Conservation (phyloP, 257 asterid genomes). For the Salvia splendens region DNA sequence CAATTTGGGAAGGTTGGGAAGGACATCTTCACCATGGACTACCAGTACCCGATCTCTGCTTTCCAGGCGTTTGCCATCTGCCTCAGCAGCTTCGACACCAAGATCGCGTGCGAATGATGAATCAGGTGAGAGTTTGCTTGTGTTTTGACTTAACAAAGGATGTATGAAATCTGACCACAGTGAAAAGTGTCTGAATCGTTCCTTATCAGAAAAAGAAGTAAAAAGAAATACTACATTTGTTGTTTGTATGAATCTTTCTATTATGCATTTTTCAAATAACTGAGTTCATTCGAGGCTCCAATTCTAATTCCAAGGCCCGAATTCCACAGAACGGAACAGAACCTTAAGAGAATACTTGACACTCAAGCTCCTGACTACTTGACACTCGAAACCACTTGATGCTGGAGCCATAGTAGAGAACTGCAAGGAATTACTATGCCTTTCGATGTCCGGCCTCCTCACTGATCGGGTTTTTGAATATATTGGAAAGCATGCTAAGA, state of each 20-base stretch:
- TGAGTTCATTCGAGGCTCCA: no score
- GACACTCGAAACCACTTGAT: conserved; percentile 66
- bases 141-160: conserved; percentile 17
- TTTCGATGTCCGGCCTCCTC: conserved; percentile 75
- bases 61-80: conserved; percentile 94
- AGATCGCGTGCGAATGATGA: conserved; percentile 79
- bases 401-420: conserved; percentile 73
- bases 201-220: not conserved
- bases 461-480: conserved; percentile 68
- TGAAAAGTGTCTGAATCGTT: conserved; percentile 7
- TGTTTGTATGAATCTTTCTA: not conserved
- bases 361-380: conserved; percentile 62
- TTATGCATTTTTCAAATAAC: no score
- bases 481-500: conserved; percentile 74
- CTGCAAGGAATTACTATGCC: conserved; percentile 75
- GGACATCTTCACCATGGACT: conserved; percentile 93
- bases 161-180: conserved; percentile 9
- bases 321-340: no score
- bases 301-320: no score
- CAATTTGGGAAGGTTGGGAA: conserved; percentile 95
- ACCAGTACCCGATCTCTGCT: conserved; percentile 90
- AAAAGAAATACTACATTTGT: not conserved
- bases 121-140: conserved; percentile 44
- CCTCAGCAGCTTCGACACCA: conserved; percentile 94
- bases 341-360: no score